Percentiles rank a stretch among this genome's conserved stretches.
phyloP scores from a whole-genome alignment of 1,139 yeast species.

The Scheffersomyces lignicola region DNA sequence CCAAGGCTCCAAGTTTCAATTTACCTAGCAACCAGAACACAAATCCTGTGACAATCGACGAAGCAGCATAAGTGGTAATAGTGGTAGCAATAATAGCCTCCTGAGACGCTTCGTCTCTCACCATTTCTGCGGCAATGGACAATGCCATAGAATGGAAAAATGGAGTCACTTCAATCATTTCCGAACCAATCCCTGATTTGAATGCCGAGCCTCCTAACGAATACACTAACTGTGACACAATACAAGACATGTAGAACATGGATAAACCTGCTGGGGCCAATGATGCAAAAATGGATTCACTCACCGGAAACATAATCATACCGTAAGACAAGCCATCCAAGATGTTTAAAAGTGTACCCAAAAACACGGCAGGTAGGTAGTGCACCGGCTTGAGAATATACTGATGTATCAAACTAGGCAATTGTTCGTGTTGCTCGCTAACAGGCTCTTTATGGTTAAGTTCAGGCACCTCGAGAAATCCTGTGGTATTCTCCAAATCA shows the following conservation, averaged over 20 bases:
- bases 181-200: slow-evolving; percentile 89
- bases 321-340: slow-evolving; percentile 95
- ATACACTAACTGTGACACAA: slow-evolving; percentile 82
- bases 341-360: slow-evolving; percentile 82
- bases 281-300: slow-evolving; percentile 71
- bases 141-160: slow-evolving; percentile 95
- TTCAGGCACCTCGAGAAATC: background rate
- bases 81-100: slow-evolving; percentile 83
- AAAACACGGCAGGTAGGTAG: slow-evolving; percentile 74
- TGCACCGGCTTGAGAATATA: slow-evolving; percentile 38
- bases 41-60: slow-evolving; percentile 82
- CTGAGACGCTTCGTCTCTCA: slow-evolving; percentile 44
- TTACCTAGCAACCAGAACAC: slow-evolving; percentile 79
- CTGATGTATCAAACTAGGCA: slow-evolving; percentile 16
- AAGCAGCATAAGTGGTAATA: slow-evolving; percentile 77
- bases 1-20: slow-evolving; percentile 76
- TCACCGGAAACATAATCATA: slow-evolving; percentile 93
- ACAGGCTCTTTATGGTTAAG: slow-evolving; percentile 1
- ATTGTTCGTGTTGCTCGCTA: slow-evolving; percentile 2
- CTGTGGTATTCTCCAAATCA: background rate
- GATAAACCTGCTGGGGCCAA: slow-evolving; percentile 90
- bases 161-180: slow-evolving; percentile 98
- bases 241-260: slow-evolving; percentile 89
- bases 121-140: slow-evolving; percentile 56
- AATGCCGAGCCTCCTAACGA: slow-evolving; percentile 91